Evolutionary conservation across 441 rosid genomes (phyloP), one percentile per base, ranked within the genome.

Genomic region (Pelargonium australe): DNA sequence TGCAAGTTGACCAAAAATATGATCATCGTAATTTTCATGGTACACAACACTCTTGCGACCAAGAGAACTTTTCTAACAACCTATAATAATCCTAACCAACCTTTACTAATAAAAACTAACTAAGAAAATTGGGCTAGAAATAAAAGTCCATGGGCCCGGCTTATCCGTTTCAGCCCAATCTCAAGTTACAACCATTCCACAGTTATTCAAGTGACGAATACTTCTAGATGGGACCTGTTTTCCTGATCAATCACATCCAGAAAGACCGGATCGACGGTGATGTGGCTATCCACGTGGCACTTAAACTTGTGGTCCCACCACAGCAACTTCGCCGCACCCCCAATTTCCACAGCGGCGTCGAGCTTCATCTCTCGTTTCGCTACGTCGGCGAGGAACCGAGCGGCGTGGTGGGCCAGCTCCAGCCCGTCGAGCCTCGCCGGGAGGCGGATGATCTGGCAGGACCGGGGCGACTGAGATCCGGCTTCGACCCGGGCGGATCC

Each of bases 221-320:
- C 47, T 66, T 90, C 87, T 67, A 92, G 61, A 10, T 80, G 65
- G 45, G 96, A 86, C 70, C 1, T 79, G 37, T 85, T 92, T 65
- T 92, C 93, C 76, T 92, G 98, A 72, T 83, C 87, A 68, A 92
- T 83, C 9, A 92, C 80, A 66, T 90, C 92, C 2, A 92, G 88
- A 65, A 92, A 81, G 20, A 90, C 47, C 12, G 98, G 98, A 81
- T 92, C 96, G 49, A 90, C 89, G 72, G 88, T 90, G 1, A 90
- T 70, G 14, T 80, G 88, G 58, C 96, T 87, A 7, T 88, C 93
- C 85, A 90, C 89, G 82, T 86, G 95, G 14, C 87, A 81, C 71
- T 79, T 84, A 68, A 92, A 92, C 82, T 79, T 79, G 64, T 87
- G 94, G 58, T 86, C 86, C 96, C 94, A 90, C 89, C 90, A 86